These are phyloP conservation scores for Penicillium nucicola DNA, from an alignment of 495 filamentous ascomycete species.

Conservation along the genomic window DNA sequence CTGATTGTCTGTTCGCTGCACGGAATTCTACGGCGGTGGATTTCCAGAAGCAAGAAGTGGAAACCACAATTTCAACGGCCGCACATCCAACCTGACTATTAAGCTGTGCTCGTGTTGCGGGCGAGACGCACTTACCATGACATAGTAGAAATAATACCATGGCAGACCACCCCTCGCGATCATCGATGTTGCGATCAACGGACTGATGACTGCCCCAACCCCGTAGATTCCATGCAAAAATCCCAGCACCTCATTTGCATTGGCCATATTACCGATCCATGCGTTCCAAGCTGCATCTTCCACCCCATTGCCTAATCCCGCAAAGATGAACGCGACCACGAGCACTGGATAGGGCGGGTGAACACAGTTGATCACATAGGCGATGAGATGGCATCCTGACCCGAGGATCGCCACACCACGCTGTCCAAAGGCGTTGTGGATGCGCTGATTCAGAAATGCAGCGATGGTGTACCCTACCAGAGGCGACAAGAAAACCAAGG, in stretches of 20 bases:
- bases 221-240: slow-evolving; percentile 59
- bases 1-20: slow-evolving; percentile 31
- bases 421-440: slow-evolving; percentile 63
- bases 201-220: slow-evolving; percentile 53
- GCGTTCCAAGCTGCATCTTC: slow-evolving; percentile 64
- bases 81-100: slow-evolving; percentile 55
- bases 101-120: not conserved
- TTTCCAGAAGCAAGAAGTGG: slow-evolving; percentile 61
- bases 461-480: slow-evolving; percentile 56
- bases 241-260: slow-evolving; percentile 57
- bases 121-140: slow-evolving; percentile 47
- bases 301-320: slow-evolving; percentile 63
- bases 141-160: slow-evolving; percentile 62
- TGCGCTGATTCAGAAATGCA: slow-evolving; percentile 54
- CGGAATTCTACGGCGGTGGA: slow-evolving; percentile 62
- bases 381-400: slow-evolving; percentile 60
- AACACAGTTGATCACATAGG: slow-evolving; percentile 56
- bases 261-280: slow-evolving; percentile 61
- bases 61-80: slow-evolving; percentile 55
- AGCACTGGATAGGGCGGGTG: slow-evolving; percentile 62
- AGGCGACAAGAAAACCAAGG: slow-evolving; percentile 61
- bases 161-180: slow-evolving; percentile 44
- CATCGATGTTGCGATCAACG: slow-evolving; percentile 56
- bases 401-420: slow-evolving; percentile 69
- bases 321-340: slow-evolving; percentile 54